Evolutionary conservation across 2,329 filamentous ascomycete species (phyloP).

Genomic region (Huntiella savannae): DNA sequence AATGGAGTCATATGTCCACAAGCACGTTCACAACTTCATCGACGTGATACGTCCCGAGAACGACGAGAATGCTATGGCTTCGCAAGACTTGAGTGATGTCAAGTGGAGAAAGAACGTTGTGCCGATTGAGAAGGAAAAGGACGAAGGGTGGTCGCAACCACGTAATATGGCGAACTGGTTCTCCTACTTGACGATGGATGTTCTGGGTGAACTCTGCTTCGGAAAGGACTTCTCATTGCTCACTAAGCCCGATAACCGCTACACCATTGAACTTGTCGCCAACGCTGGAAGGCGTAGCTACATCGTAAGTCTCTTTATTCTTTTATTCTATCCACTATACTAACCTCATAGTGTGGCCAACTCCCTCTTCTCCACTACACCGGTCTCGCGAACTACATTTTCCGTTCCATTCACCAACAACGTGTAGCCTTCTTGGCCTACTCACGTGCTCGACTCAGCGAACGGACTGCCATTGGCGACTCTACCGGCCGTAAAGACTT

Average conservation of each 20-base stretch:
- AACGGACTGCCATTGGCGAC: constrained; percentile 46
- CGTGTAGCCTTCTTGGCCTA: constrained; percentile 54
- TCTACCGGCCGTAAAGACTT: constrained; percentile 49
- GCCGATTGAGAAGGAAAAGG: constrained; percentile 25
- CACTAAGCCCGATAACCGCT: constrained; percentile 35
- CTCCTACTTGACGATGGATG: constrained; percentile 43
- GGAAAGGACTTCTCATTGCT: constrained; percentile 43
- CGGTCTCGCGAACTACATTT: constrained; percentile 47
- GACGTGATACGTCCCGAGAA: constrained; percentile 28
- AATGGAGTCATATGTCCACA: constrained; percentile 48
- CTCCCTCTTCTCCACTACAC: constrained; percentile 51
- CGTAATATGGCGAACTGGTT: constrained; percentile 46
- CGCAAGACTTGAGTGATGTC: neutral
- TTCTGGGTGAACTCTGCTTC: constrained; percentile 40
- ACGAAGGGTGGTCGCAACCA: constrained; percentile 28
- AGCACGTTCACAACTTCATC: constrained; percentile 48
- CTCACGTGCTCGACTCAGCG: constrained; percentile 45
- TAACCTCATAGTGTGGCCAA: constrained; percentile 38
- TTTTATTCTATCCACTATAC: neutral
- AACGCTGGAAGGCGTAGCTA: constrained; percentile 49
- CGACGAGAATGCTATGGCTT: constrained; percentile 16
- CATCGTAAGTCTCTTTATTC: constrained; percentile 30
- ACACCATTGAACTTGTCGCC: constrained; percentile 47
- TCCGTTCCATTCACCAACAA: constrained; percentile 45
- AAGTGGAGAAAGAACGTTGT: neutral